phyloP scores from a whole-genome alignment of 2,329 filamentous ascomycete species.

The Beauveria caledonica region DNA sequence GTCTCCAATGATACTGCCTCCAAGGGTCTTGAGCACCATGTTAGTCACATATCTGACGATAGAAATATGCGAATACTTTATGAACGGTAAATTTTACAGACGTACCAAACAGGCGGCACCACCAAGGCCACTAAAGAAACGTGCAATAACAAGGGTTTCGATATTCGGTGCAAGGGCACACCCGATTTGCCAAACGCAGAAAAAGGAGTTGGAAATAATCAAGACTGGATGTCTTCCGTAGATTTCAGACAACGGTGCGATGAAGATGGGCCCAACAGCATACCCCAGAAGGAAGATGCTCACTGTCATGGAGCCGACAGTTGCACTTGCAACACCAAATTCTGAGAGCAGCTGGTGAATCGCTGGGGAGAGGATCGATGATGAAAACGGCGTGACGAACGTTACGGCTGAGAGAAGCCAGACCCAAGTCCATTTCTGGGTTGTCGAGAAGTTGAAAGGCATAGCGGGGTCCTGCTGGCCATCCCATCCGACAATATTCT shows the following conservation, averaged over 20 bases:
- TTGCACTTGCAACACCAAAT: constrained; percentile 14
- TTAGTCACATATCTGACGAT: too few species aligned
- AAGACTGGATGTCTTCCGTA: constrained; percentile 17
- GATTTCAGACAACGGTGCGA: neutral
- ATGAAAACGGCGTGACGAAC: constrained; percentile 15
- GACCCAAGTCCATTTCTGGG: constrained; percentile 23
- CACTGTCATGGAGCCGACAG: neutral
- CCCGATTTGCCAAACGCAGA: constrained; percentile 41
- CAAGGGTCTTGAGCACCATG: constrained; percentile 39
- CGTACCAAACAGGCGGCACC: constrained; percentile 47
- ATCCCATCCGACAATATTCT: constrained; percentile 47
- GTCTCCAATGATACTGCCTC: constrained; percentile 57
- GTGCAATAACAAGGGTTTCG: constrained; percentile 52
- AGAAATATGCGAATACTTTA: too few species aligned
- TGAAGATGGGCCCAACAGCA: neutral
- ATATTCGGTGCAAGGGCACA: constrained; percentile 49
- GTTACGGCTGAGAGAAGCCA: constrained; percentile 26
- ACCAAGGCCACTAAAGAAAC: constrained; percentile 54
- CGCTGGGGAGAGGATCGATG: constrained; percentile 13
- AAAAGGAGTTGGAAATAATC: constrained; percentile 38
- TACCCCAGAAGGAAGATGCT: constrained; percentile 4
- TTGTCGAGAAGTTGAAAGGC: constrained; percentile 55
- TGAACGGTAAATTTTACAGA: too few species aligned
- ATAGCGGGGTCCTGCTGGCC: constrained; percentile 47
- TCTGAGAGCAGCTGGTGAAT: constrained; percentile 11